Base-by-base conservation (phyloP, 768 basidiomycete genomes). In the Mycena albidolilacea region DNA sequence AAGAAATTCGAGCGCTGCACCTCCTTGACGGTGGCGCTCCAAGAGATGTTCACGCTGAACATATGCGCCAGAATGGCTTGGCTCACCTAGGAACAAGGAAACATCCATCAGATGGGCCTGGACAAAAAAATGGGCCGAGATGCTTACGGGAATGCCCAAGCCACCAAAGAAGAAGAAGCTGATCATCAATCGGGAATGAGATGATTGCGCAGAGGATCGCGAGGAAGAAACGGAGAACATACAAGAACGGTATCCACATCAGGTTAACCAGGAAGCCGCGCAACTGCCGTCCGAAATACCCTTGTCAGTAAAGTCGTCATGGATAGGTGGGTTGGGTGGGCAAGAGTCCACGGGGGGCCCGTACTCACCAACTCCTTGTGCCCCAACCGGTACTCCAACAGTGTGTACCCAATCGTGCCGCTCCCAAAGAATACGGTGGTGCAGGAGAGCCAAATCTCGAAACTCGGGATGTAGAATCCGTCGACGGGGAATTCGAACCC, bases 1-100 rank as follows among this genome's bases (percentile, higher is more conserved):
- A 95, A 96, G 84, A 97, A 96, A 80, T 96, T 96, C 3, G 93
- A 94, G 39, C 91, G 87, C 80, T 95, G 89, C 23, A 97, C 94
- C 77, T 95, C 94, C 83, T 97, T 97, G 82, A 88, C 82, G 37
- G 88, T 90, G n/a, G 88, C 88, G 6, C 86, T 85, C 89, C 88
- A 90, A 39, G 85, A 84, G 37, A 90, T 89, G 72, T 89, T 86
- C 79, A 87, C 87, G 57, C 87, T 89, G 76, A 89, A 88, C 70
- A 89, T 81, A 71, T 93, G 91, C 5, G 92, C 91, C 55, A 93
- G 85, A 67, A 93, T 87, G 9, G 92, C 90, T 82, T 90, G 91
- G 52, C 85, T 86, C 69, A 95, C 52, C 52, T 54, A 43, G 10
- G 46, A 17, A 14, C 46, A 14, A 50, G 19, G n/a, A 10, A 5